Conservation (phyloP, 495 filamentous ascomycete species). For the Penicillium nucicola region DNA sequence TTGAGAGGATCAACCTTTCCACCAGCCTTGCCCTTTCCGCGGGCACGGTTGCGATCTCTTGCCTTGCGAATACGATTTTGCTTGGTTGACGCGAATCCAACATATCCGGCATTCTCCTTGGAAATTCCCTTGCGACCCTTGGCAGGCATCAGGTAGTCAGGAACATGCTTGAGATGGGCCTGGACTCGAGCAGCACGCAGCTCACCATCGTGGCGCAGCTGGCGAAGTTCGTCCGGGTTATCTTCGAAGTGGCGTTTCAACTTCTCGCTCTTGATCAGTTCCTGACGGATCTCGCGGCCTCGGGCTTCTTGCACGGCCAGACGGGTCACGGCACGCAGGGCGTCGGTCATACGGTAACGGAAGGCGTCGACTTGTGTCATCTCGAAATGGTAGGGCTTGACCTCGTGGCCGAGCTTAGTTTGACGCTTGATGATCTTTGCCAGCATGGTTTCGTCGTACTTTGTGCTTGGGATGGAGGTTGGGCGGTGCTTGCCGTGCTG, state of each 20-base stretch:
- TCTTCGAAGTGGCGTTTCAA: slow-evolving; percentile 95
- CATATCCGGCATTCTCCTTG: slow-evolving; percentile 63
- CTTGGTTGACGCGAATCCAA: slow-evolving; percentile 68
- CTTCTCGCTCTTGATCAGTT: slow-evolving; percentile 88
- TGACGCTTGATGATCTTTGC: slow-evolving; percentile 70
- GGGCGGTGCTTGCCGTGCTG: slow-evolving; percentile 84
- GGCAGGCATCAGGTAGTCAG: slow-evolving; percentile 85
- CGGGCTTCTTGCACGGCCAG: slow-evolving; percentile 87
- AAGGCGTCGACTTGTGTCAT: slow-evolving; percentile 91
- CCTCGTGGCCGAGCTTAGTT: slow-evolving; percentile 66
- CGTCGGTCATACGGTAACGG: slow-evolving; percentile 91
- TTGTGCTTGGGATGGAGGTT: slow-evolving; percentile 66
- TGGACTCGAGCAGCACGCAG: slow-evolving; percentile 74
- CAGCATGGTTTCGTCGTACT: slow-evolving; percentile 81
- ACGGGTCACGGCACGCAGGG: slow-evolving; percentile 74
- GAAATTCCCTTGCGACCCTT: slow-evolving; percentile 69
- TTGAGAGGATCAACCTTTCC: slow-evolving; percentile 80
- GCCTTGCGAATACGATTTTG: slow-evolving; percentile 75
- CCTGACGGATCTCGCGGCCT: slow-evolving; percentile 79
- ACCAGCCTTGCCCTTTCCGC: slow-evolving; percentile 49
- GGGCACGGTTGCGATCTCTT: slow-evolving; percentile 57
- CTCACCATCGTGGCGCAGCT: slow-evolving; percentile 89
- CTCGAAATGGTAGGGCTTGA: slow-evolving; percentile 90
- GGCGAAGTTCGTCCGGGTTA: slow-evolving; percentile 82
- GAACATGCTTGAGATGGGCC: slow-evolving; percentile 90